phyloP scores from a whole-genome alignment of 306 rosid species.

The Vachellia collinsii region DNA sequence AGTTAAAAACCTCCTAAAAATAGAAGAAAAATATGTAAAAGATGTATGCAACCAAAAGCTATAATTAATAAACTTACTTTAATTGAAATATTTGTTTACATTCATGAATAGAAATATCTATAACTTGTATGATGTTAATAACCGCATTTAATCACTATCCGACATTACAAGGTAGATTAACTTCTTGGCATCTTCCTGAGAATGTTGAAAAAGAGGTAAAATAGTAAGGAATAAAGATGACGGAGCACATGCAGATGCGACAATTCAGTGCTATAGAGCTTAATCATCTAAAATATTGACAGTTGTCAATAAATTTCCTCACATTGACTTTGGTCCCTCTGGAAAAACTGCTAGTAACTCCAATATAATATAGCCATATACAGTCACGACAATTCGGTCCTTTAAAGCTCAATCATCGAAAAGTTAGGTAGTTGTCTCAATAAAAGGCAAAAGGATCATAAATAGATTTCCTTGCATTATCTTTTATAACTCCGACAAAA shows the following conservation, averaged over 20 bases:
- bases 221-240: neutral
- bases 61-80: constrained; percentile 24
- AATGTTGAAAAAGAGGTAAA: neutral
- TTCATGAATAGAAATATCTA: constrained; percentile 29
- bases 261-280: neutral
- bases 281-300: constrained; percentile 14
- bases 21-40: constrained; percentile 38
- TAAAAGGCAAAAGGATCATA: neutral
- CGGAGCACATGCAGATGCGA: neutral
- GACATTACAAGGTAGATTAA: constrained; percentile 5
- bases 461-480: neutral
- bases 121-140: neutral
- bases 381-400: neutral
- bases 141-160: constrained; percentile 23
- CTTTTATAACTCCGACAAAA: constrained; percentile 70
- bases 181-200: neutral
- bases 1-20: constrained; percentile 88
- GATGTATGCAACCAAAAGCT: constrained; percentile 31
- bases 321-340: constrained; percentile 57
- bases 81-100: constrained; percentile 31
- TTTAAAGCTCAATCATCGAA: neutral
- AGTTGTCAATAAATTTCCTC: neutral
- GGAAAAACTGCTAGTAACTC: constrained; percentile 42
- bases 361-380: constrained; percentile 22
- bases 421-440: neutral